Base-by-base conservation (phyloP, 495 filamentous ascomycete genomes). In the Xylaria bambusicola region DNA sequence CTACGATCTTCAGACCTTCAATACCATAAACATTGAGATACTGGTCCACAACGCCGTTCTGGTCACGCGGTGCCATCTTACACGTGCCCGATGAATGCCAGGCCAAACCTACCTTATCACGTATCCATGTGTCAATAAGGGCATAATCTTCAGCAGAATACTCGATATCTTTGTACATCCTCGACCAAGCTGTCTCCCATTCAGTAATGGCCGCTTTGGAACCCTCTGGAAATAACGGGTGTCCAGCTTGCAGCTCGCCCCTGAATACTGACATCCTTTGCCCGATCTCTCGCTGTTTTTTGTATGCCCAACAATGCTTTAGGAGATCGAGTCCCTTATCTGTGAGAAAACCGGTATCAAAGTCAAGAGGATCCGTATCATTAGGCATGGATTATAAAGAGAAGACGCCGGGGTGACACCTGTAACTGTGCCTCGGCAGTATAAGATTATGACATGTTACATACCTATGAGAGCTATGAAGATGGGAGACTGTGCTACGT, bases 71-170 rank as follows among this genome's bases (percentile, higher is more conserved):
- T 6, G 58, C 73, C 70, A 75, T 77, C 60, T 71, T 72, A 55
- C 68, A 73, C 15, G 74, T 80, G 6, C 78, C 78, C 26, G 80
- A 49, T 15, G 67, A 68, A 60, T 81, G 78, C 78, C 78, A 80
- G 5, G 75, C 75, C 6, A 75, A 75, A 31, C 40, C 56, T 6
- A 80, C 50, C 17, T 70, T 73, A 31, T 72, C 69, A 9, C 76
- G 63, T 38, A 80, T 41, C 64, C 68, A 79, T 29, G 74, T 58
- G 52, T 76, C 74, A 46, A 81, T 68, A 4, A 64, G 71, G 38
- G 68, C 64, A 41, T 80, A 70, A 48, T 81, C 78, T 24, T 79
- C 77, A 15, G 31, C 24, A 12, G 3, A 15, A 13, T 31, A 24
- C 42, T 21, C 13, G 10, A 17, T 18, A n/a, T 17, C 9, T 6